Evolutionary conservation across 352 stramenopile genomes (phyloP).

Genomic region (Pythium dissotocum): DNA sequence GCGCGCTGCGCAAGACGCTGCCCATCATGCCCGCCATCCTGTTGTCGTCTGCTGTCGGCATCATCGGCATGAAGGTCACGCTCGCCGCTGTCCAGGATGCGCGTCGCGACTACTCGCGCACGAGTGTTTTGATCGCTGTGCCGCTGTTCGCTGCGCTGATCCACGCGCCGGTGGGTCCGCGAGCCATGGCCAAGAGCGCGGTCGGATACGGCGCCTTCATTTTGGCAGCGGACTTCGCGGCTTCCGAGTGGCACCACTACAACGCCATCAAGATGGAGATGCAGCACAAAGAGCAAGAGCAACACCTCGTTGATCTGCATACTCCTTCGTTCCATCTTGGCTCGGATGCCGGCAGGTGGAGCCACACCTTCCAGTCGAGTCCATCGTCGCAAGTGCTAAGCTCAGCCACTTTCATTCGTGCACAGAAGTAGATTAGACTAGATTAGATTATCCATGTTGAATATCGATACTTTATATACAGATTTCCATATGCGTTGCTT

Average conservation of each 20-base stretch:
- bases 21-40: constrained; percentile 43
- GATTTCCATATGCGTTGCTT: background rate
- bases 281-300: background rate
- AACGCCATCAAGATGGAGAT: constrained; percentile 13
- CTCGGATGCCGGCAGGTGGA: background rate
- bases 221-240: constrained; percentile 35
- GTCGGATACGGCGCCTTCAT: constrained; percentile 40
- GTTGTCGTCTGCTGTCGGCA: constrained; percentile 42
- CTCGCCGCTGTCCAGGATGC: constrained; percentile 44
- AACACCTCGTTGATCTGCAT: background rate
- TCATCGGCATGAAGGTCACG: constrained; percentile 60
- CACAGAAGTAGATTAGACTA: background rate
- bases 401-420: background rate
- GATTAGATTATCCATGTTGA: too few species aligned
- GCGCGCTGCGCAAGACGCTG: constrained; percentile 35
- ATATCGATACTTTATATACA: background rate
- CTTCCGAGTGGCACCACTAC: constrained; percentile 18
- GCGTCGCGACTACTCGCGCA: constrained; percentile 57
- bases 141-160: constrained; percentile 49
- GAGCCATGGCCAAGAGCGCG: constrained; percentile 42
- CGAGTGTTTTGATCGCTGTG: constrained; percentile 52
- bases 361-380: background rate
- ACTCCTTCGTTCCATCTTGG: background rate
- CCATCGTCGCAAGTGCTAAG: background rate
- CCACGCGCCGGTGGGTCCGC: constrained; percentile 40